These are phyloP conservation scores for Eutrema japonicum DNA, from an alignment of 345 rosid species.

Conservation along the genomic window DNA sequence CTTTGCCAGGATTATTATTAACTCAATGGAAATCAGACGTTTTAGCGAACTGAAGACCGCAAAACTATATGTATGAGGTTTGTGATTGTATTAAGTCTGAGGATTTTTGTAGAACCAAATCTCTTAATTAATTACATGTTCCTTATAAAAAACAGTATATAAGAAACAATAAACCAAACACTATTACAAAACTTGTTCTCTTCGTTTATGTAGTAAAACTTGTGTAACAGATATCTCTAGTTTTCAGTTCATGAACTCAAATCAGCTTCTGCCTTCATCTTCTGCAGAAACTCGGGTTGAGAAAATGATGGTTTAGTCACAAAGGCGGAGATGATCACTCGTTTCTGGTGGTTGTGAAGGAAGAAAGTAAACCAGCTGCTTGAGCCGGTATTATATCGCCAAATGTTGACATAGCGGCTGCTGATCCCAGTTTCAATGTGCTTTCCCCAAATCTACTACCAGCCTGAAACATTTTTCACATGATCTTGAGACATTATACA, in stretches of 20 bases:
- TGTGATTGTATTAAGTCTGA: slow-evolving; percentile 20
- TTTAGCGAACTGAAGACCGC: slow-evolving; percentile 4
- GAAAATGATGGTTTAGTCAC: slow-evolving; percentile 15
- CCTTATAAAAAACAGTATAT: slow-evolving; percentile 31
- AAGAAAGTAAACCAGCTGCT: slow-evolving; percentile 97
- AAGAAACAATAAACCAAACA: slow-evolving; percentile 37
- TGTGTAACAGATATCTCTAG: slow-evolving; percentile 30
- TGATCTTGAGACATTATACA: neutral
- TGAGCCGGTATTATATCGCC: slow-evolving; percentile 95
- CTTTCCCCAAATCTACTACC: slow-evolving; percentile 98
- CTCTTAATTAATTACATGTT: slow-evolving; percentile 44
- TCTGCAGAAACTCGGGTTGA: neutral
- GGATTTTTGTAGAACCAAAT: slow-evolving; percentile 39
- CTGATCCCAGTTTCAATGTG: slow-evolving; percentile 90
- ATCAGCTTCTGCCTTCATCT: slow-evolving; percentile 23
- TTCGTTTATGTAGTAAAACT: slow-evolving; percentile 33
- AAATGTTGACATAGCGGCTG: slow-evolving; percentile 93
- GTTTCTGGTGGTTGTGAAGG: slow-evolving; percentile 74
- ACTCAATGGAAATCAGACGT: neutral
- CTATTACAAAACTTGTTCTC: slow-evolving; percentile 38
- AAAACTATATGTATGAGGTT: neutral
- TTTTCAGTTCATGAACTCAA: slow-evolving; percentile 21
- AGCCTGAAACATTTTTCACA: slow-evolving; percentile 56
- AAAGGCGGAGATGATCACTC: slow-evolving; percentile 50
- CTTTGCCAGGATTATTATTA: neutral